Percentiles rank a stretch among this genome's conserved stretches.
These are phyloP conservation scores for Penicillium freii DNA, from an alignment of 2,329 filamentous ascomycete genomes.

Conservation along the genomic window DNA sequence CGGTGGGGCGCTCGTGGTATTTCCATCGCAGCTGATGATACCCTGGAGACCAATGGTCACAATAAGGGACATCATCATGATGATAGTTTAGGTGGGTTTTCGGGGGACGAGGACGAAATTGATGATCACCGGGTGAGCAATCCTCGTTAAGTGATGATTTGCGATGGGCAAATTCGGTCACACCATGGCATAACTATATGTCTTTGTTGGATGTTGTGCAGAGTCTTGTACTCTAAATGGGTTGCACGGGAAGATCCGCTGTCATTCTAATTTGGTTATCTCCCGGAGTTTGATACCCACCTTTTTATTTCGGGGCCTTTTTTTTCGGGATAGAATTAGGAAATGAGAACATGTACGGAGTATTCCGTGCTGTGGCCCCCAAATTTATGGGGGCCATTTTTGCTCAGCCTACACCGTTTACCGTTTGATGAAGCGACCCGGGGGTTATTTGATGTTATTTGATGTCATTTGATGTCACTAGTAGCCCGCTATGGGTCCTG, in stretches of 20 bases:
- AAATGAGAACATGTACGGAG: not conserved
- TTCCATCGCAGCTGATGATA: slow-evolving; percentile 60
- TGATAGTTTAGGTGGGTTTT: slow-evolving; percentile 12
- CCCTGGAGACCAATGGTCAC: slow-evolving; percentile 30
- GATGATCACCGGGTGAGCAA: slow-evolving; percentile 4
- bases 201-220: not conserved
- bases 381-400: not conserved
- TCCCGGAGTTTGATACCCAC: not conserved
- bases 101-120: slow-evolving; percentile 9
- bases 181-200: not conserved
- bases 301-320: not conserved
- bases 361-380: not conserved
- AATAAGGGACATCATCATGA: slow-evolving; percentile 8
- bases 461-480: not conserved
- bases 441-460: not conserved
- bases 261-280: not conserved
- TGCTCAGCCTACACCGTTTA: not conserved
- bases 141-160: not conserved
- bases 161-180: not conserved
- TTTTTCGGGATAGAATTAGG: not conserved
- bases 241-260: slow-evolving; percentile 6
- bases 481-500: not conserved
- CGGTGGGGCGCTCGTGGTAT: slow-evolving; percentile 60
- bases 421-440: not conserved
- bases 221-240: not conserved